Percentiles rank a stretch among this genome's conserved stretches.
phyloP scores from a whole-genome alignment of 139 green algal genomes.

The Chlorella ohadii region DNA sequence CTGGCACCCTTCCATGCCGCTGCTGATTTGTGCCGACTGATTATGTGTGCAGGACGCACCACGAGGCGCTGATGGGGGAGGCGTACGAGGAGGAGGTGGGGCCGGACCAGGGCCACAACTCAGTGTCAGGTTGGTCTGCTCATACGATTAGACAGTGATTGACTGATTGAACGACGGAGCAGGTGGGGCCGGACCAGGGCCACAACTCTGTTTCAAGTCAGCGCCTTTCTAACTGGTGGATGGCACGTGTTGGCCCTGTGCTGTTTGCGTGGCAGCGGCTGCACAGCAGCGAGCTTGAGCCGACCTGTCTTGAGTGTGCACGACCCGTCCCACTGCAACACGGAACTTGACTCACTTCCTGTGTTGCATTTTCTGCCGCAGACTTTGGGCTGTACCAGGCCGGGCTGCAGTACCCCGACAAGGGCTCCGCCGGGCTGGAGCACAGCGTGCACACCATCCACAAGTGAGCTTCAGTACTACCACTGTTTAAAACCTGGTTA shows the following conservation, averaged over 20 bases:
- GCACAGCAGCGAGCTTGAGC: too few relatives aligned
- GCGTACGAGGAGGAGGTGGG: constrained; percentile 26
- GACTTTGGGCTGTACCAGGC: constrained; percentile 9
- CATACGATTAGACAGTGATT: too few relatives aligned
- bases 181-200: neutral
- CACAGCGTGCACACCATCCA: constrained; percentile 24
- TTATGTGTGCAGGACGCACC: constrained; percentile 18
- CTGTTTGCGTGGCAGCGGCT: too few relatives aligned
- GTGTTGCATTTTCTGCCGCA: neutral
- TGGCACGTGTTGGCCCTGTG: too few relatives aligned
- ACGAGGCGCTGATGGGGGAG: constrained; percentile 35
- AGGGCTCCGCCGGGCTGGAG: neutral
- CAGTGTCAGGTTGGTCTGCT: neutral
- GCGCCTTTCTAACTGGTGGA: too few relatives aligned
- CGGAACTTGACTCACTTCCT: too few relatives aligned
- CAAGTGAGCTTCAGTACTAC: neutral
- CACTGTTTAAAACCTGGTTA: too few relatives aligned
- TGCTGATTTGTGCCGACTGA: too few relatives aligned
- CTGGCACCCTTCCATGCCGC: too few relatives aligned
- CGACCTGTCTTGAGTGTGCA: too few relatives aligned
- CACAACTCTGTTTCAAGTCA: neutral
- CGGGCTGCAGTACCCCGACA: neutral
- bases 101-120: neutral
- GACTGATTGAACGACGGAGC: neutral
- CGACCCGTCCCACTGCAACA: too few relatives aligned